phyloP scores from a whole-genome alignment of 495 filamentous ascomycete genomes.

The Penicillium desertorum region DNA sequence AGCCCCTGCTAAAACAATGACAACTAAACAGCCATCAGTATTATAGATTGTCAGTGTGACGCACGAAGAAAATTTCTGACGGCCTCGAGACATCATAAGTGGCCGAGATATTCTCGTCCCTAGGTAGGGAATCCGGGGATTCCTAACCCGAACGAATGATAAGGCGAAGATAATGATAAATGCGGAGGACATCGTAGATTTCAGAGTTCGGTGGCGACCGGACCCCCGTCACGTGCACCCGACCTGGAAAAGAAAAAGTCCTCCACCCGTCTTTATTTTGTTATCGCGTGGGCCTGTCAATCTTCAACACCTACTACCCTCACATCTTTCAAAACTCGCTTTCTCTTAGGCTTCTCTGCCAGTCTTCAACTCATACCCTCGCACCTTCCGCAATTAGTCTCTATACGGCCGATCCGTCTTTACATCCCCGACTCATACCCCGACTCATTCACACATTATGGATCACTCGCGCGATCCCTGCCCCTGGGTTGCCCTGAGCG shows the following conservation, averaged over 20 bases:
- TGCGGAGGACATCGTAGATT: not conserved
- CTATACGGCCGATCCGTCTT: not conserved
- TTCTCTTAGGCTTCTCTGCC: not conserved
- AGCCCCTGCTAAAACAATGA: not conserved
- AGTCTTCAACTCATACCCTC: not conserved
- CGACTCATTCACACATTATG: constrained; percentile 49
- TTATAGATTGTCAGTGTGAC: not conserved
- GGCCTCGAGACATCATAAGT: not conserved
- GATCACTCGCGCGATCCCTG: constrained; percentile 96
- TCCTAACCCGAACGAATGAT: not conserved
- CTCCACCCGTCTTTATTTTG: not conserved
- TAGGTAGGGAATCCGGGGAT: not conserved
- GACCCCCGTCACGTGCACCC: not conserved
- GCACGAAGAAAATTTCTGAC: not conserved
- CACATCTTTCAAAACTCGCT: not conserved
- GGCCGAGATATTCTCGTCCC: not conserved
- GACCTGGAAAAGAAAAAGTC: not conserved
- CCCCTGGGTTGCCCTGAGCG: constrained; percentile 92
- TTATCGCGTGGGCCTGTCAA: not conserved
- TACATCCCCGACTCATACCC: not conserved
- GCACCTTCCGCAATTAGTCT: not conserved
- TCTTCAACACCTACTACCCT: not conserved
- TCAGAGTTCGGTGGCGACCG: not conserved
- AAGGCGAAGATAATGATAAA: not conserved
- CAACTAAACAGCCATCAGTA: not conserved